Conservation (phyloP, 2,329 filamentous ascomycete genomes). For the Penicillium sp. region DNA sequence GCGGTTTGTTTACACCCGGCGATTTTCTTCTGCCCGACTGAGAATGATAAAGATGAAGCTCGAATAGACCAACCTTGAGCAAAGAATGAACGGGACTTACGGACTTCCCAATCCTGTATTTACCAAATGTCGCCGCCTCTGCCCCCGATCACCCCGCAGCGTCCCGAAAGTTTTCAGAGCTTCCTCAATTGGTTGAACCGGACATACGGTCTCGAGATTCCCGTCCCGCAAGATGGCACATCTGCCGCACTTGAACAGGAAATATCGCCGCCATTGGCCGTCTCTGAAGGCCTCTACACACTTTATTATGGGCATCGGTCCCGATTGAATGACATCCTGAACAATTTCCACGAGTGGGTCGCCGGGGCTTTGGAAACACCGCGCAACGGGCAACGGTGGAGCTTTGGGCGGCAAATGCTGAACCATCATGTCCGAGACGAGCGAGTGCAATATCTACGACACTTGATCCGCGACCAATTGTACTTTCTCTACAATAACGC, state of each 20-base stretch:
- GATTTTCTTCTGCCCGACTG: background rate
- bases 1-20: constrained; percentile 1
- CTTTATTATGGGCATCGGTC: constrained; percentile 29
- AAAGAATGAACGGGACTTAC: background rate
- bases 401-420: constrained; percentile 8
- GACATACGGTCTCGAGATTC: constrained; percentile 34
- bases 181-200: constrained; percentile 34
- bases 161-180: constrained; percentile 21
- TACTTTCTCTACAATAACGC: background rate
- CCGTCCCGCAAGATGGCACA: constrained; percentile 20
- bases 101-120: background rate
- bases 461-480: constrained; percentile 30
- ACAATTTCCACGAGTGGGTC: constrained; percentile 32
- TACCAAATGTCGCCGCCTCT: background rate
- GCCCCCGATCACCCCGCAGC: constrained; percentile 21
- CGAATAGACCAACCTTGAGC: background rate
- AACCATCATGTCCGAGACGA: constrained; percentile 20
- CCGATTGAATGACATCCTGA: constrained; percentile 23
- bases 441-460: constrained; percentile 27
- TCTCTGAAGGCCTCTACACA: constrained; percentile 26
- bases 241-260: constrained; percentile 14
- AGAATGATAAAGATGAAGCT: background rate
- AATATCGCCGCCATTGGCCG: constrained; percentile 20
- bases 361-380: background rate
- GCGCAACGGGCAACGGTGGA: background rate